A percentile compares a stretch with the other conserved stretches of the same genome.
These are phyloP conservation scores for Penicillium goetzii DNA, from an alignment of 495 filamentous ascomycete genomes.

Conservation along the genomic window DNA sequence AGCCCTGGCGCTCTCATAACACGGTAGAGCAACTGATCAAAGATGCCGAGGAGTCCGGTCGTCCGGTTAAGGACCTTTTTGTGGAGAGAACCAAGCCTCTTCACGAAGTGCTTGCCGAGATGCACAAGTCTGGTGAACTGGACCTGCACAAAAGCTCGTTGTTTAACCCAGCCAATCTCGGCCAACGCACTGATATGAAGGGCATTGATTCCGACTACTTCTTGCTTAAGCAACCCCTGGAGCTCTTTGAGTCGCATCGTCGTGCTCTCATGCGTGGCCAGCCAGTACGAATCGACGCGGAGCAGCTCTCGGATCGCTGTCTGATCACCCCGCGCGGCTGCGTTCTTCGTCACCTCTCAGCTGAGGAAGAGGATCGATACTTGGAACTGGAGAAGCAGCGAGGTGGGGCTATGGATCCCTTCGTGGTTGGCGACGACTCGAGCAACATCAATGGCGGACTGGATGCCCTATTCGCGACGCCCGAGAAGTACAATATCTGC, in stretches of 20 bases:
- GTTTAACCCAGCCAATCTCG: conserved; percentile 58
- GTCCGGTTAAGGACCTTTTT: conserved; percentile 45
- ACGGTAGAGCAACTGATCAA: conserved; percentile 47
- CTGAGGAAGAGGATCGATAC: conserved; percentile 77
- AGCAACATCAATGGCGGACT: conserved; percentile 49
- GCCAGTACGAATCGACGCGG: conserved; percentile 40
- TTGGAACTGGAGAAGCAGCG: conserved; percentile 71
- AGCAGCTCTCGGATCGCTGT: conserved; percentile 47
- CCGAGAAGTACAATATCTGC: conserved; percentile 49
- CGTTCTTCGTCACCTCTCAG: conserved; percentile 73
- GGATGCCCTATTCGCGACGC: conserved; percentile 47
- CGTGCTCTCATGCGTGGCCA: conserved; percentile 47
- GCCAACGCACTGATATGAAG: conserved; percentile 56
- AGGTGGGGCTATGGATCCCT: conserved; percentile 35
- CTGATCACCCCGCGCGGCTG: conserved; percentile 80
- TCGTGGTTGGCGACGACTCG: conserved; percentile 42
- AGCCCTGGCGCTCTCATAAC: conserved; percentile 48
- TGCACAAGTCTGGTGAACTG: conserved; percentile 53
- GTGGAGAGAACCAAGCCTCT: conserved; percentile 45
- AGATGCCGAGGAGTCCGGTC: conserved; percentile 41
- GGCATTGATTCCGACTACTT: conserved; percentile 51
- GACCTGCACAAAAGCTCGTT: conserved; percentile 55
- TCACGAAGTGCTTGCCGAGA: conserved; percentile 51
- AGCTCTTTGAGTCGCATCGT: conserved; percentile 46
- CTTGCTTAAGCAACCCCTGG: conserved; percentile 39